A percentile compares a stretch with the other conserved stretches of the same genome.
Conservation (phyloP, 2,329 filamentous ascomycete genomes). For the Pezicula radicicola region DNA sequence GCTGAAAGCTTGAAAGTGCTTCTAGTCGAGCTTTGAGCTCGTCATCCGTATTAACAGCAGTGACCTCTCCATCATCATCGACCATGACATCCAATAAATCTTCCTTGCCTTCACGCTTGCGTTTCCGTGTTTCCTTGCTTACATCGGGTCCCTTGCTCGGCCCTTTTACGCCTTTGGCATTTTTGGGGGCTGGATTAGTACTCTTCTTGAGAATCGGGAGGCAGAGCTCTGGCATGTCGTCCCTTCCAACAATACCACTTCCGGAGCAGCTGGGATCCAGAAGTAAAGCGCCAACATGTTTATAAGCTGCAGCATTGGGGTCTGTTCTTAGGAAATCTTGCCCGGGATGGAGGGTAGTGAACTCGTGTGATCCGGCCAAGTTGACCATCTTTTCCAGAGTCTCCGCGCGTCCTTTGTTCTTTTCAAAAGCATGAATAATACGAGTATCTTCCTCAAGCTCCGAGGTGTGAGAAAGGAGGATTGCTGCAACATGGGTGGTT, state of each 20-base stretch:
- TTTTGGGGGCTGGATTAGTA: constrained; percentile 30
- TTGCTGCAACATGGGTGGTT: constrained; percentile 86
- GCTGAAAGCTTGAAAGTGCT: constrained; percentile 78
- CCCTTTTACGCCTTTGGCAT: constrained; percentile 20
- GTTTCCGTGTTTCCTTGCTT: constrained; percentile 21
- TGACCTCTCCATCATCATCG: constrained; percentile 56
- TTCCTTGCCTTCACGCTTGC: constrained; percentile 25
- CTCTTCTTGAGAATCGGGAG: constrained; percentile 42
- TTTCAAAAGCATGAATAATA: constrained; percentile 76
- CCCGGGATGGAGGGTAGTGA: constrained; percentile 66
- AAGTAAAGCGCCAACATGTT: constrained; percentile 74
- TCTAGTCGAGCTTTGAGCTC: constrained; percentile 63
- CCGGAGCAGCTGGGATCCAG: constrained; percentile 95
- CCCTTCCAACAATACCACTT: constrained; percentile 87
- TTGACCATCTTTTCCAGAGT: constrained; percentile 83
- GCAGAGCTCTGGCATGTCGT: constrained; percentile 69
- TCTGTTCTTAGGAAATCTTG: constrained; percentile 82
- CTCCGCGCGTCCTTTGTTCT: constrained; percentile 66
- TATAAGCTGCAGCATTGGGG: constrained; percentile 58
- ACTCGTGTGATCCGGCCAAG: constrained; percentile 65
- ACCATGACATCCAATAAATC: constrained; percentile 32
- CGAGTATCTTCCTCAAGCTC: constrained; percentile 28
- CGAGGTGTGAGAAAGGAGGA: constrained; percentile 46
- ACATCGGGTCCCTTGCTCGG: constrained; percentile 12
- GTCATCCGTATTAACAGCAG: constrained; percentile 47